phyloP scores from a whole-genome alignment of 495 filamentous ascomycete genomes.

The Aspergillus bertholletiae region DNA sequence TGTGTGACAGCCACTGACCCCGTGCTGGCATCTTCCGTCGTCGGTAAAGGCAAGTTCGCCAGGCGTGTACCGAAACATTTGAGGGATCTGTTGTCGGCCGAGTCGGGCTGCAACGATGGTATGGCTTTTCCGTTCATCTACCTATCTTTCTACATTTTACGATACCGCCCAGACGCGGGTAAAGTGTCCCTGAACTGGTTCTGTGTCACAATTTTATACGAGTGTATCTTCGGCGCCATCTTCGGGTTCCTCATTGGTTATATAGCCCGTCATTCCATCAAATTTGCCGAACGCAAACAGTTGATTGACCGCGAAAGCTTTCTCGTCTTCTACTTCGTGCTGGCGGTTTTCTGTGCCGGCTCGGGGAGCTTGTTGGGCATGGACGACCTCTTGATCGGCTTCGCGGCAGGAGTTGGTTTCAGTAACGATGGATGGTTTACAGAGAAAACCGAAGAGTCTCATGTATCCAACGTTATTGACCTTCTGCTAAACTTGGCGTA shows the following conservation, averaged over 20 bases:
- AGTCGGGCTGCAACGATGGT: slow-evolving; percentile 98
- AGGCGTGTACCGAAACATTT: slow-evolving; percentile 96
- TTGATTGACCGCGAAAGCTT: slow-evolving; percentile 96
- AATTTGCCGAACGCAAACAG: slow-evolving; percentile 77
- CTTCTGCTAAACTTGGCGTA: slow-evolving; percentile 94
- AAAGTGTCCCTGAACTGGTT: slow-evolving; percentile 85
- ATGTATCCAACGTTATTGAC: slow-evolving; percentile 99
- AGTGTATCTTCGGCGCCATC: slow-evolving; percentile 89
- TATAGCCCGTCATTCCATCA: slow-evolving; percentile 83
- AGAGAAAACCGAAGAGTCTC: slow-evolving; percentile 96
- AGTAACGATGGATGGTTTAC: slow-evolving; percentile 99
- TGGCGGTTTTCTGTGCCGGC: slow-evolving; percentile 95
- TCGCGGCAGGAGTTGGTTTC: slow-evolving; percentile 92
- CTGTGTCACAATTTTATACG: slow-evolving; percentile 86
- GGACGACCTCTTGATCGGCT: slow-evolving; percentile 96
- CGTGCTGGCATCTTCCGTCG: slow-evolving; percentile 94
- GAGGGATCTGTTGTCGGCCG: slow-evolving; percentile 89
- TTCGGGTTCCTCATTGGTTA: slow-evolving; percentile 90
- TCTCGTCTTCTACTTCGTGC: slow-evolving; percentile 96
- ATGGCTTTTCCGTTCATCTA: slow-evolving; percentile 99
- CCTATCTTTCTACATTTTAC: slow-evolving; percentile 81
- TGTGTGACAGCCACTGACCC: slow-evolving; percentile 98
- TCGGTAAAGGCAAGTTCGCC: slow-evolving; percentile 98
- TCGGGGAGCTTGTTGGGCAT: slow-evolving; percentile 88
- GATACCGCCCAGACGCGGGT: slow-evolving; percentile 63